Percentiles rank a stretch among this genome's conserved stretches.
Evolutionary conservation across 129 eudicot species (phyloP).

Genomic region (Daucus carota): DNA sequence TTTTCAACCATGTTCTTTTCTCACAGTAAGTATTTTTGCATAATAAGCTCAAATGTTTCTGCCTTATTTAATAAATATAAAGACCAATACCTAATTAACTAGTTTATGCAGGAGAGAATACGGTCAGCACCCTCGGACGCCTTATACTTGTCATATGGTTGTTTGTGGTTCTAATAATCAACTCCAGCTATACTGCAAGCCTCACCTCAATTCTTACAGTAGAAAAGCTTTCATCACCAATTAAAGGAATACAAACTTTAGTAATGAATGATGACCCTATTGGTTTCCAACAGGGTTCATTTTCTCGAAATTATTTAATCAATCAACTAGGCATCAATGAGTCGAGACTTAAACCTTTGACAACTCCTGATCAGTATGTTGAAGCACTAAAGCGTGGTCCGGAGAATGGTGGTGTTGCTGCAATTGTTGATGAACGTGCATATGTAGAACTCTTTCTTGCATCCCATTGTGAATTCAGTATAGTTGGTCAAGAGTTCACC

Average conservation of each 20-base stretch:
- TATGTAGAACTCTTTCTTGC: constrained; percentile 70
- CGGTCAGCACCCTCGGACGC: constrained; percentile 62
- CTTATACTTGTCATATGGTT: constrained; percentile 58
- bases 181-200: constrained; percentile 78
- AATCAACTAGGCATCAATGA: constrained; percentile 43
- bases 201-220: constrained; percentile 73
- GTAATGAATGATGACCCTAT: constrained; percentile 43
- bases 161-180: constrained; percentile 67
- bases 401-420: constrained; percentile 58
- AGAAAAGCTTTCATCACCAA: constrained; percentile 55
- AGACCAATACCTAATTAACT: constrained; percentile 1
- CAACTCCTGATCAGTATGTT: constrained; percentile 43
- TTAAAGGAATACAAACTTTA: constrained; percentile 63
- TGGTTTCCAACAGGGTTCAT: constrained; percentile 64
- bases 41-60: neutral
- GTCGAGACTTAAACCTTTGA: constrained; percentile 53
- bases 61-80: neutral
- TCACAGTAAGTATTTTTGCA: constrained; percentile 47
- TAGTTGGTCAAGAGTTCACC: constrained; percentile 77
- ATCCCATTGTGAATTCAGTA: constrained; percentile 53
- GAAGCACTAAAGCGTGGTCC: constrained; percentile 55
- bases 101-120: constrained; percentile 53
- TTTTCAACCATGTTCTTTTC: constrained; percentile 63
- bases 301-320: constrained; percentile 43
- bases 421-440: constrained; percentile 72